Base-by-base conservation (phyloP, 805 yeast genomes). In the Candida ponderosae region DNA sequence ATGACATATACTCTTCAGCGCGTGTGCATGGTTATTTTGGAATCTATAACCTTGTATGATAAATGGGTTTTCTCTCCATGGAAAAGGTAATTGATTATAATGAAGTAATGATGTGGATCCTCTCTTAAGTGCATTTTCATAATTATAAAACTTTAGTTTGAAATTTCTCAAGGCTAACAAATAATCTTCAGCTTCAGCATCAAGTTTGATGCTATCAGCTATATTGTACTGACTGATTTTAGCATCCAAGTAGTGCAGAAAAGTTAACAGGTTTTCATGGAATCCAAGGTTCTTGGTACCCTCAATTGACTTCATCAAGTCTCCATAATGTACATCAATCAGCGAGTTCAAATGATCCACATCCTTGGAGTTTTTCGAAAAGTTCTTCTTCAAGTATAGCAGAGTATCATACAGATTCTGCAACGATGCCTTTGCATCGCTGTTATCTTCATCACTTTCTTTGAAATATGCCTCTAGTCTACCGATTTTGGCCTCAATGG, bases 51-150 rank as follows among this genome's bases (percentile, higher is more conserved):
- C 97, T 38, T 75, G 65, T 17, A 82, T 66, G 40, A 93, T 85
- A 57, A 73, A 88, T 40, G 87, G 79, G 61, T 93, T 90, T 60
- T 89, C 97, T 52, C 95, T 74, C 95, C 96, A 90, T 34, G 83
- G 86, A 47, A 81, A 75, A 2, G 98, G 98, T 31, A 90, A 65
- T 57, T 90, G 95, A 53, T 84, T 86, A 57, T 81, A 85, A 46
- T 86, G 87, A 31, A 90, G 60, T 39, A 78, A 70, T 32, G 80
- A 44, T 8, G 38, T 41, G 4, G 56, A 41, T 10, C 80, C 79
- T 10, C 63, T 53, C 6, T 53, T 48, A 6, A 62, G 46, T 1
- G 81, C 80, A 18, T 52, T 53, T 20, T 69, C 71, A 44, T 70
- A 72, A 48, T 72, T 69, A 48, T 66, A 68, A 31, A 66, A 57